These are phyloP conservation scores for Urochloa ruziziensis DNA, from an alignment of 176 grass and related monocot genomes.

Conservation along the genomic window DNA sequence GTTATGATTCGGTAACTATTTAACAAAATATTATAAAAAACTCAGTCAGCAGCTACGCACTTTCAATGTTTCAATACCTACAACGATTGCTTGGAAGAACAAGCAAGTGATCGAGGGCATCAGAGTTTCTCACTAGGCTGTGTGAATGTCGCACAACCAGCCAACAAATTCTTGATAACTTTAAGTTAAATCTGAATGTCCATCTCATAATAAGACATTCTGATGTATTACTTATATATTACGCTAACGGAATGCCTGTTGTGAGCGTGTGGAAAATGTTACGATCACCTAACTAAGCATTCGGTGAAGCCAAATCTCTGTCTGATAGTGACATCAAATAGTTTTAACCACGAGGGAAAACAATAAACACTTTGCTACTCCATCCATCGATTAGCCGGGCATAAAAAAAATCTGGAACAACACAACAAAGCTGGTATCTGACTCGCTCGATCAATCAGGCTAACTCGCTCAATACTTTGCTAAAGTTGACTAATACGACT, in stretches of 20 bases:
- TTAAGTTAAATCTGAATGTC: not conserved
- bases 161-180: not conserved
- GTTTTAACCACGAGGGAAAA: not conserved
- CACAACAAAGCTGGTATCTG: not conserved
- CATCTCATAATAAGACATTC: not conserved
- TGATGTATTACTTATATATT: not conserved
- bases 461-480: not conserved
- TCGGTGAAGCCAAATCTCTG: not conserved
- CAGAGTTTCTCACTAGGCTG: not conserved
- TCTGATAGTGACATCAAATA: not conserved
- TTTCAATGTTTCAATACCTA: too few relatives aligned
- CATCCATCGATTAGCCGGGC: not conserved
- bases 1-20: too few relatives aligned
- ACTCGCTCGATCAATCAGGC: too few relatives aligned
- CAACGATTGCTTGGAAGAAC: too few relatives aligned
- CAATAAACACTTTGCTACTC: not conserved
- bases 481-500: too few relatives aligned
- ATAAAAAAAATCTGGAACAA: not conserved
- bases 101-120: too few relatives aligned
- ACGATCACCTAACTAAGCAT: not conserved
- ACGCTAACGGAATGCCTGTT: not conserved
- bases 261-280: not conserved
- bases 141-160: not conserved
- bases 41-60: too few relatives aligned
- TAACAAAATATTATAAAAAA: too few relatives aligned